A percentile compares a stretch with the other conserved stretches of the same genome.
Conservation (phyloP, 495 filamentous ascomycete genomes). For the Aspergillus diversus region DNA sequence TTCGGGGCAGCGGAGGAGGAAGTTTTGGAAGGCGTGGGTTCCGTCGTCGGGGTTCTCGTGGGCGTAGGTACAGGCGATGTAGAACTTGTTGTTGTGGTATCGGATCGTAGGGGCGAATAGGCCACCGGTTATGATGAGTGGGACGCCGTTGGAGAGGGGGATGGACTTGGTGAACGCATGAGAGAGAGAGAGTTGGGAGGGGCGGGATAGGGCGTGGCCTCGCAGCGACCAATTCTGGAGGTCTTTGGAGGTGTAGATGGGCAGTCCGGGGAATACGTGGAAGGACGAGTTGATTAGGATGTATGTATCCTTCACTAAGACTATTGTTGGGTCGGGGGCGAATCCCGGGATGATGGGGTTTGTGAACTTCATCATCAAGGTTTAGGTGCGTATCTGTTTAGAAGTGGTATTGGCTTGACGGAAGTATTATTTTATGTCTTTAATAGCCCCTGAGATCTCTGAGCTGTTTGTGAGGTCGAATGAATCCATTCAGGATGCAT, state of each 20-base stretch:
- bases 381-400: too few relatives aligned
- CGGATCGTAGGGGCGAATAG: not conserved
- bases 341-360: conserved; percentile 19
- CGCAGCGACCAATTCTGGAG: not conserved
- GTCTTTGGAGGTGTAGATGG: conserved; percentile 15
- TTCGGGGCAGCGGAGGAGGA: not conserved
- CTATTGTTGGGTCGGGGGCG: conserved; percentile 13
- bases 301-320: conserved; percentile 4
- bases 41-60: not conserved
- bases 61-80: not conserved
- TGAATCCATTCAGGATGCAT: too few relatives aligned
- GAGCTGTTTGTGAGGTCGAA: too few relatives aligned
- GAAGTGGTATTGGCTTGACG: too few relatives aligned
- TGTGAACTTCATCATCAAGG: not conserved
- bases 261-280: conserved; percentile 10
- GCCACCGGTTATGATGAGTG: not conserved
- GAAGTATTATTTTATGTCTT: too few relatives aligned
- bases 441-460: too few relatives aligned
- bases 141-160: not conserved
- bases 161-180: not conserved
- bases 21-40: not conserved
- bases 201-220: not conserved
- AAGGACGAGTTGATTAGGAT: conserved; percentile 16
- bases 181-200: not conserved
- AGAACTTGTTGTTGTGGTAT: not conserved